A percentile compares a stretch with the other conserved stretches of the same genome.
Evolutionary conservation across 768 basidiomycete genomes (phyloP).

Genomic region (Trametes cingulata): DNA sequence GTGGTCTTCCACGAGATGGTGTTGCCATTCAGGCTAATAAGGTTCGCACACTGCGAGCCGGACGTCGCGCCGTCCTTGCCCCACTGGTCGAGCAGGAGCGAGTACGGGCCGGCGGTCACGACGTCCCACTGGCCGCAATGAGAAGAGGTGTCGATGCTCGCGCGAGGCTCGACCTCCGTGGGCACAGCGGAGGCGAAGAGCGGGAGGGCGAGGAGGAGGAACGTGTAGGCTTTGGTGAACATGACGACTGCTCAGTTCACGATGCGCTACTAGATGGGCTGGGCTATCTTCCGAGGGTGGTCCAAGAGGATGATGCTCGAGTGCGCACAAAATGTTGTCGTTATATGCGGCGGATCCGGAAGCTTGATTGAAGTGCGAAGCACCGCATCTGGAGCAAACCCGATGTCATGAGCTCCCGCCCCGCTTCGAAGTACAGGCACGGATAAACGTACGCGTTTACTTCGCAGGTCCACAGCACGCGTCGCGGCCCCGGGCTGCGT

Average conservation of each 20-base stretch:
- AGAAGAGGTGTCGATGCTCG: slow-evolving; percentile 29
- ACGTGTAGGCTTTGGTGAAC: slow-evolving; percentile 7
- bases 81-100: slow-evolving; percentile 53
- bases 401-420: slow-evolving; percentile 1
- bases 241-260: not conserved
- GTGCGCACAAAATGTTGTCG: not conserved
- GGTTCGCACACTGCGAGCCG: slow-evolving; percentile 52
- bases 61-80: slow-evolving; percentile 40
- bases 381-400: not conserved
- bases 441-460: slow-evolving; percentile 13
- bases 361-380: not conserved
- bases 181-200: slow-evolving; percentile 11
- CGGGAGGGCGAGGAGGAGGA: slow-evolving; percentile 5
- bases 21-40: slow-evolving; percentile 44
- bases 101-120: slow-evolving; percentile 47
- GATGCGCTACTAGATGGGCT: not conserved
- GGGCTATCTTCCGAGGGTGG: not conserved
- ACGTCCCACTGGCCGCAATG: slow-evolving; percentile 54
- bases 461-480: not conserved
- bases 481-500: not conserved
- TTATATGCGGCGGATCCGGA: not conserved
- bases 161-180: slow-evolving; percentile 17
- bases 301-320: not conserved
- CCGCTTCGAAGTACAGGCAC: not conserved
- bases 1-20: slow-evolving; percentile 51